Conservation (phyloP, 2,329 filamentous ascomycete genomes). For the Penicillium sp. region DNA sequence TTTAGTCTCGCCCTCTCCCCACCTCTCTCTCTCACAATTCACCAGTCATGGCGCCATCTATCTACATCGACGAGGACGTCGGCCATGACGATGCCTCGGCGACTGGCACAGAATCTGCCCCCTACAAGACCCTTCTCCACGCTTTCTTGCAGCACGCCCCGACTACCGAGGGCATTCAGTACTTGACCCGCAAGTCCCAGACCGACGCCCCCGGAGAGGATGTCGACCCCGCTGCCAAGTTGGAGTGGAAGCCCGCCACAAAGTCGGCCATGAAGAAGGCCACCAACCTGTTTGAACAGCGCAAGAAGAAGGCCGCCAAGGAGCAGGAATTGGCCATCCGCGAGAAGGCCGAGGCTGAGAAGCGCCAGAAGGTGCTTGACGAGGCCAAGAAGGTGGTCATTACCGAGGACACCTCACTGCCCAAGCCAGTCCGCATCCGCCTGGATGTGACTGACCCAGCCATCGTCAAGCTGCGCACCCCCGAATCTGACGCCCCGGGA, state of each 20-base stretch:
- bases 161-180: slow-evolving; percentile 59
- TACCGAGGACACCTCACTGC: slow-evolving; percentile 70
- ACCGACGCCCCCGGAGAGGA: slow-evolving; percentile 62
- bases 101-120: slow-evolving; percentile 69
- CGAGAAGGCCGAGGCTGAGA: slow-evolving; percentile 71
- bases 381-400: slow-evolving; percentile 78
- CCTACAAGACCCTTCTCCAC: slow-evolving; percentile 78
- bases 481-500: slow-evolving; percentile 62
- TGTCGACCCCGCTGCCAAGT: slow-evolving; percentile 64
- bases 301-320: slow-evolving; percentile 83
- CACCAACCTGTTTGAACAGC: slow-evolving; percentile 69
- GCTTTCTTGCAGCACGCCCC: slow-evolving; percentile 73
- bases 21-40: neutral
- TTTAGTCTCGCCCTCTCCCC: neutral
- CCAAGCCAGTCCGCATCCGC: slow-evolving; percentile 72
- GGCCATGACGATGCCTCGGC: slow-evolving; percentile 70
- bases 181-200: slow-evolving; percentile 68
- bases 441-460: slow-evolving; percentile 70
- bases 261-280: slow-evolving; percentile 88
- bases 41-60: slow-evolving; percentile 40
- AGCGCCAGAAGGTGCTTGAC: slow-evolving; percentile 71
- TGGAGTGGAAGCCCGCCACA: slow-evolving; percentile 77
- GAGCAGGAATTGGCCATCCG: slow-evolving; percentile 71
- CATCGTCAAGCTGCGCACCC: slow-evolving; percentile 57
- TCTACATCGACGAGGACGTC: slow-evolving; percentile 80